These are phyloP conservation scores for Lagerstroemia speciosa DNA, from an alignment of 345 rosid genomes.

Conservation along the genomic window DNA sequence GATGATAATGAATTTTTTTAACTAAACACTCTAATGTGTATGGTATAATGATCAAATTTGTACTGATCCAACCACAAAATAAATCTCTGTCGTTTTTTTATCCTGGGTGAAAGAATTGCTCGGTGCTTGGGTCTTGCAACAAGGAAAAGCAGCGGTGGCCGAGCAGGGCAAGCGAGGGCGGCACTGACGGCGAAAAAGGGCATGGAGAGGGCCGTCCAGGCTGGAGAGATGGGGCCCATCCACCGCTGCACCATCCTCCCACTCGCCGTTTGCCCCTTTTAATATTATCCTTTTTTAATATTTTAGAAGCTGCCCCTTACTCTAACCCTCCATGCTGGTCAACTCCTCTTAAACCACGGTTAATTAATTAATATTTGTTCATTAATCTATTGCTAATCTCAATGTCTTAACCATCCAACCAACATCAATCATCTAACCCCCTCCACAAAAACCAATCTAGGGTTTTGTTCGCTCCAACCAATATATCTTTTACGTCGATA, in stretches of 20 bases:
- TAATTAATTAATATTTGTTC: constrained; percentile 8
- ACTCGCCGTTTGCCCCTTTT: constrained; percentile 6
- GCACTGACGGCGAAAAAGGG: constrained; percentile 11
- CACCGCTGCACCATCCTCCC: constrained; percentile 32
- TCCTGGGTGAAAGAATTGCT: too few relatives aligned
- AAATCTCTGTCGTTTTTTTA: too few relatives aligned
- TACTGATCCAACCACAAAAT: too few relatives aligned
- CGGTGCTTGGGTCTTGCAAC: too few relatives aligned
- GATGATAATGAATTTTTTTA: too few relatives aligned
- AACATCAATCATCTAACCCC: constrained; percentile 24
- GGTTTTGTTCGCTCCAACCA: constrained; percentile 13
- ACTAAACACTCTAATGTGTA: too few relatives aligned
- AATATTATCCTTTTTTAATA: not conserved
- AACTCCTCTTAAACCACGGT: constrained; percentile 36
- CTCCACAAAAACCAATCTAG: constrained; percentile 22
- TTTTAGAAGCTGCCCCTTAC: not conserved
- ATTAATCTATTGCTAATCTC: not conserved
- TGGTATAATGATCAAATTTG: too few relatives aligned
- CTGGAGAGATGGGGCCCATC: constrained; percentile 32
- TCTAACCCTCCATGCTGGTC: constrained; percentile 26
- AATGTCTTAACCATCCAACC: constrained; percentile 10
- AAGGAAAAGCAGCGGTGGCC: too few relatives aligned
- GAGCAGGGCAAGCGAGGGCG: constrained; percentile 13
- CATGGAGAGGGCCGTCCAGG: constrained; percentile 18
- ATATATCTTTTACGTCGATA: not conserved